Base-by-base conservation (phyloP, 2,329 filamentous ascomycete genomes). In the Penicillium psychrosexuale region DNA sequence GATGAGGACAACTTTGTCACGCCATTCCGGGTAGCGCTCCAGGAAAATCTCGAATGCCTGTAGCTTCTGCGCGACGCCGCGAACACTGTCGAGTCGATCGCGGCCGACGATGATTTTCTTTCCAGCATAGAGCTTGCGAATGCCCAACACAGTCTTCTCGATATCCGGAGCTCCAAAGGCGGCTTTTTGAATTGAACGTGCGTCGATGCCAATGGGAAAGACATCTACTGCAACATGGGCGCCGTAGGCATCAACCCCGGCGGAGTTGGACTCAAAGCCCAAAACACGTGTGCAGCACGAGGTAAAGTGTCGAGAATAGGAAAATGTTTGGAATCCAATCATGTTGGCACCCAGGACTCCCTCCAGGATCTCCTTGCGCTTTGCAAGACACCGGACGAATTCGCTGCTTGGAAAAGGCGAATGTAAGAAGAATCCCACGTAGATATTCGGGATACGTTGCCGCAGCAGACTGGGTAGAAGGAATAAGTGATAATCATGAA, bases 351-450 rank as follows among this genome's bases (percentile, higher is more conserved):
- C 92, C 39, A 97, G 80, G 44, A 96, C 86, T 46, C 94, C 94
- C 64, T 94, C 91, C 13, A 97, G 79, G 11, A 97, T 82, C 71
- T 97, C 91, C 74, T 96, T 96, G 63, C 93, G 85, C 61, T 90
- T 85, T 36, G 90, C 89, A 53, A 97, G 79, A 72, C 92, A 96
- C 45, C 92, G 85, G 71, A 97, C 84, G 70, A 96, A 97, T 74
- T 97, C 94, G 79, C 90, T 96, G 75, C 91, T 96, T 33, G 93
- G 93, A 74, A 97, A 97, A 0, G 93, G 93, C 43, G 91, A 88
- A 74, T 97, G 93, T 44, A 97, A 80, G 78, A 91, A 97, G 78
- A 97, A 97, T 51, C 91, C 88, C 69, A 97, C 92, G 77, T 96
- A 95, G 75, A 96, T 90, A 72, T 91, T 90, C 4, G 91, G 90